Evolutionary conservation across 2,329 filamentous ascomycete genomes (phyloP).

Genomic region (Periglandula ipomoeae): DNA sequence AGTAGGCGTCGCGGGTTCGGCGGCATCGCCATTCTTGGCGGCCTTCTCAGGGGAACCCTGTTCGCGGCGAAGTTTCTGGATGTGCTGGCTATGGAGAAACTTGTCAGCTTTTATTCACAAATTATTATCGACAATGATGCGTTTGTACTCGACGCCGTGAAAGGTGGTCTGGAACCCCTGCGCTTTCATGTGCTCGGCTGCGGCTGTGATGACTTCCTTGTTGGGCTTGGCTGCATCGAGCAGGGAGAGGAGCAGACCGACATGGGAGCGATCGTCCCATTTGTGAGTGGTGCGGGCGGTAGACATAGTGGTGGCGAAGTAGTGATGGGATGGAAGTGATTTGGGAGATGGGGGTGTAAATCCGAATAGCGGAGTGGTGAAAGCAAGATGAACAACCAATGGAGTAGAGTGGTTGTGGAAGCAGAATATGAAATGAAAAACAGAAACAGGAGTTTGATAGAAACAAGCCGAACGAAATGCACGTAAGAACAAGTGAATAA

Average conservation of each 20-base stretch:
- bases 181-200: conserved; percentile 21
- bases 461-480: not conserved
- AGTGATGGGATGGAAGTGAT: not conserved
- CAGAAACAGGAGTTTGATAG: not conserved
- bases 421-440: not conserved
- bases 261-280: conserved; percentile 28
- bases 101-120: too few relatives aligned
- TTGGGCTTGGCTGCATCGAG: conserved; percentile 26
- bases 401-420: not conserved
- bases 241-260: conserved; percentile 28
- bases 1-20: not conserved
- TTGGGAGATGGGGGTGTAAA: not conserved
- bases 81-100: conserved; percentile 30
- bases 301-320: not conserved
- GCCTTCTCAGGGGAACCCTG: conserved; percentile 15
- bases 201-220: conserved; percentile 21
- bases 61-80: conserved; percentile 35
- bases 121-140: too few relatives aligned
- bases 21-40: conserved; percentile 7
- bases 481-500: not conserved
- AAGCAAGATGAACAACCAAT: not conserved
- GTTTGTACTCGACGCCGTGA: conserved; percentile 28
- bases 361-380: not conserved
- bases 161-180: conserved; percentile 30
- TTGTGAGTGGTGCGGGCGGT: not conserved